These are phyloP conservation scores for Solanum chmielewskii DNA, from an alignment of 257 asterid genomes.

Conservation along the genomic window DNA sequence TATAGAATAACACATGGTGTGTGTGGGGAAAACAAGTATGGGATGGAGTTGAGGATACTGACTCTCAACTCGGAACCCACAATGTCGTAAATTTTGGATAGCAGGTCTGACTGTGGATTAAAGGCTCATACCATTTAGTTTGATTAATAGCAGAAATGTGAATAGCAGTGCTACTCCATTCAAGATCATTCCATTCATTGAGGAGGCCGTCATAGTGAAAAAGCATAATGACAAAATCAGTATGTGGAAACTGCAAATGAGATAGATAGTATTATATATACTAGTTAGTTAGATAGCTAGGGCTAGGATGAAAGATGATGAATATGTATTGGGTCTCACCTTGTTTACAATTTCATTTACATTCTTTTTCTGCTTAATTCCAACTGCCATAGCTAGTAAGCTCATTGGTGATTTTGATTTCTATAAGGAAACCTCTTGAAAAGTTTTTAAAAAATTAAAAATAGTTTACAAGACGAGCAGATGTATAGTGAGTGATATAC, in stretches of 20 bases:
- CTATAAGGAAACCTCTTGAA: constrained; percentile 5
- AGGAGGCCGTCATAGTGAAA: constrained; percentile 72
- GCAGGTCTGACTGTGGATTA: background rate
- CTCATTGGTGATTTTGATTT: constrained; percentile 33
- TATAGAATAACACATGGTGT: background rate
- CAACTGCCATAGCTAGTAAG: constrained; percentile 74
- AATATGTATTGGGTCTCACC: constrained; percentile 22
- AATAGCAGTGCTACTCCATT: constrained; percentile 45
- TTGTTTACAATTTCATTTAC: constrained; percentile 50
- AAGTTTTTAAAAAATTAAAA: background rate
- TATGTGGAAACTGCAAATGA: constrained; percentile 36
- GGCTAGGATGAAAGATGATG: background rate
- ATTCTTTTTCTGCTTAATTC: constrained; percentile 53
- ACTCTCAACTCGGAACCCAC: background rate
- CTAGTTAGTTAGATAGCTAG: background rate
- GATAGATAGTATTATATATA: background rate
- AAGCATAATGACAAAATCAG: constrained; percentile 50
- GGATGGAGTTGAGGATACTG: background rate
- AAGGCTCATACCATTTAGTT: constrained; percentile 47
- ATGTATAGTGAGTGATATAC: constrained; percentile 7
- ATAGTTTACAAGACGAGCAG: background rate
- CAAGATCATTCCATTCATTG: constrained; percentile 58
- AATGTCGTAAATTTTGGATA: background rate
- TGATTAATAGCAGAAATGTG: constrained; percentile 67
- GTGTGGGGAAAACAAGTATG: background rate